These are phyloP conservation scores for Talaromyces marneffei DNA, from an alignment of 2,329 filamentous ascomycete species.

Conservation along the genomic window DNA sequence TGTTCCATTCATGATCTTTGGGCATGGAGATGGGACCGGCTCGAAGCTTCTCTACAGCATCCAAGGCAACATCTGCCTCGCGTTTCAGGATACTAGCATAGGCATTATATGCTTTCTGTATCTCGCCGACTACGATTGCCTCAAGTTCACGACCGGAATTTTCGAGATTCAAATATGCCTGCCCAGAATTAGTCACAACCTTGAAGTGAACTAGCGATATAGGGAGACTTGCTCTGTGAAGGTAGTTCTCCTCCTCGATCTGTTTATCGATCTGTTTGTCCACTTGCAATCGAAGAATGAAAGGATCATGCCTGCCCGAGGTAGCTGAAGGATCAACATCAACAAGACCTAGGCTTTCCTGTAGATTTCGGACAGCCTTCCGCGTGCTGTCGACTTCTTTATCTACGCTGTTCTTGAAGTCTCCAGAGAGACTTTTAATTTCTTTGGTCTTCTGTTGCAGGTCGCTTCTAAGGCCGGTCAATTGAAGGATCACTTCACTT, in stretches of 20 bases:
- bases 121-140: slow-evolving; percentile 92
- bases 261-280: slow-evolving; percentile 89
- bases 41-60: slow-evolving; percentile 72
- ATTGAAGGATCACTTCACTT: slow-evolving; percentile 79
- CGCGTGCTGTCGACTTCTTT: slow-evolving; percentile 86
- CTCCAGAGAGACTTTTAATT: slow-evolving; percentile 85
- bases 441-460: slow-evolving; percentile 96
- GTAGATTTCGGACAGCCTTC: slow-evolving; percentile 71
- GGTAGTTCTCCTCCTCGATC: slow-evolving; percentile 93
- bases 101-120: slow-evolving; percentile 95
- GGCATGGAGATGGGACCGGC: slow-evolving; percentile 85
- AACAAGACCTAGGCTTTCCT: slow-evolving; percentile 71
- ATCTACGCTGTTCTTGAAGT: slow-evolving; percentile 95
- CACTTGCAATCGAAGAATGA: slow-evolving; percentile 75
- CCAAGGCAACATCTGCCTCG: slow-evolving; percentile 76
- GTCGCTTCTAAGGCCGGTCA: slow-evolving; percentile 80
- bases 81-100: slow-evolving; percentile 87
- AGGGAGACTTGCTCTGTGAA: slow-evolving; percentile 68
- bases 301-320: slow-evolving; percentile 86
- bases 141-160: slow-evolving; percentile 91
- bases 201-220: background rate
- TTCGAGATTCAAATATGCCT: slow-evolving; percentile 94
- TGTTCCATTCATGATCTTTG: slow-evolving; percentile 84
- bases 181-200: slow-evolving; percentile 19
- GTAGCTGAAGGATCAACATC: slow-evolving; percentile 70